Base-by-base conservation (phyloP, 2,329 filamentous ascomycete genomes). In the Fusarium buharicum region DNA sequence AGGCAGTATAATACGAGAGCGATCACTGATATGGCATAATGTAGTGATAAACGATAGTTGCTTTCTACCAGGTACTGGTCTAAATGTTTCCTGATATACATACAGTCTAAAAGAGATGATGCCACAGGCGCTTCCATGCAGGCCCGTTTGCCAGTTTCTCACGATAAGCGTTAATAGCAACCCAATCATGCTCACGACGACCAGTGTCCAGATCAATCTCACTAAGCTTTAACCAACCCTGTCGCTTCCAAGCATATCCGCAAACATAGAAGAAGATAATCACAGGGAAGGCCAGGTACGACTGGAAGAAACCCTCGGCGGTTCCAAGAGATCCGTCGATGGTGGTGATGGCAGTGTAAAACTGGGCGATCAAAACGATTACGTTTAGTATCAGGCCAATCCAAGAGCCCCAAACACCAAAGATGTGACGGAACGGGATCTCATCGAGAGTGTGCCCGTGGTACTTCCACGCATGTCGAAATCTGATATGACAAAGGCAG, bases 151-250 rank as follows among this genome's bases (percentile, higher is more conserved):
- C 80, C 22, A 83, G 70, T 66, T 80, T 67, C 13, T 73, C 76
- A 41, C 79, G 79, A 56, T 78, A 76, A 10, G 73, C 78, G 63
- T 85, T 81, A 71, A 86, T 84, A 20, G 77, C 69, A 14, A 86
- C 85, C 84, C 84, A 88, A 68, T 90, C 82, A 43, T 89, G 79
- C 71, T 85, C 82, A 39, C 87, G 81, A 40, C 87, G 82, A 41
- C 86, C 87, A 33, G 80, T 83, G 70, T 91, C 88, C 49, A 91
- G 81, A 63, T 91, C 88, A 57, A 91, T 90, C 56, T 90, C 79
- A 24, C 76, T 72, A 2, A 84, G 76, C 48, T 76, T 81, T 44
- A 87, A 76, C 83, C 84, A 89, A 8, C 81, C 81, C 24, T 81
- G 74, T 37, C 84, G 77, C 78, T 90, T 90, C 87, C 87, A 91